Base-by-base conservation (phyloP, 208 protist species). In the Trypanosoma conorhini region DNA sequence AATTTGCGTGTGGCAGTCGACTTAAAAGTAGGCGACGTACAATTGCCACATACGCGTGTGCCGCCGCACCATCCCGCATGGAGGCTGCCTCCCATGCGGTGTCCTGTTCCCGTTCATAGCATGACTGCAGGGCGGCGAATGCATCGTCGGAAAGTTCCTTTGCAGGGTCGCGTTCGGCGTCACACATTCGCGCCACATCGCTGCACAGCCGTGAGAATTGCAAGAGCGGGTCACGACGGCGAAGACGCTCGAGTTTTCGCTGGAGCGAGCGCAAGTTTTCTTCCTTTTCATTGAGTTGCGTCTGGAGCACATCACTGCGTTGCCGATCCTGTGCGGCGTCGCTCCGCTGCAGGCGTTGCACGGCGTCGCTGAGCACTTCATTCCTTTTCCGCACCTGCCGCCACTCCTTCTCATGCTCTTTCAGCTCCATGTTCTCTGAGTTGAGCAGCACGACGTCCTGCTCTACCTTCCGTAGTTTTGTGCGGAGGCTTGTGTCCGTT, bases 131-230 rank as follows among this genome's bases (percentile, higher is more conserved):
- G 4, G 58, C 33, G 0, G 72, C 59, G 40, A 94, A 92, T 58
- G 76, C 72, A 12, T 82, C 72, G 5, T 96, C 91, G 17, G 72
- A 74, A 1, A 62, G 62, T 46, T 82, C 81, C 76, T 85, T 82
- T 19, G 62, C 74, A 7, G 28, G 1, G 51, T 73, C 66, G 3
- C 30, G 8, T 24, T 58, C 59, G 9, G 58, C 17, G 57, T 69
- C 70, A 73, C 86, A 92, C 5, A 87, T 68, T 12, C 88, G 87
- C 9, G 67, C 64, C 1, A 95, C 76, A 57, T 93, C 80, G 61
- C 77, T 96, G 74, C 89, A 96, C 10, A 83, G 76, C 12, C 92
- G 77, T 3, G 89, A 96, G 74, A 96, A 96, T 63, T 93, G 75
- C 56, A 92, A 65, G 21, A 94, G 67, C 10, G 92, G 89, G 69